Base-by-base conservation (phyloP, 2,329 filamentous ascomycete species). In the Ceratocystis diversiconidia region DNA sequence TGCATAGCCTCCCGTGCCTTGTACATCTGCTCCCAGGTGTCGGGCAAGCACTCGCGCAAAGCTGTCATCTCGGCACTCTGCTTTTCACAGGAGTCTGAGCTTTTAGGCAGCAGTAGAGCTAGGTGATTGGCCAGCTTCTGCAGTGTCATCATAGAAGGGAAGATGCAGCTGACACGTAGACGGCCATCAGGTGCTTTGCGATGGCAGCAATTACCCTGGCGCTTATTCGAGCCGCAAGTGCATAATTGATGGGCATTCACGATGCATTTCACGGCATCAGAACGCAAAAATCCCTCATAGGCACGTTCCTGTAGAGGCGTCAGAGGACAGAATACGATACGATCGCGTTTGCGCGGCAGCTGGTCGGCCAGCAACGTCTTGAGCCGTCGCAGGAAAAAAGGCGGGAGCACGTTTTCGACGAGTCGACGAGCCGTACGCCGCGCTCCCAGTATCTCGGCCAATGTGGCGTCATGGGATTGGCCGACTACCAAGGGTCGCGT, bases 101-200 rank as follows among this genome's bases (percentile, higher is more conserved):
- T 77, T 46, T 77, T 76, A 0, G 92, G 94, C 8, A 96, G 85
- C 28, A 97, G 79, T 28, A 95, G 84, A 3, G 88, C 92, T n/a
- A 97, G 79, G 73, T 99, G 94, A 71, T 96, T 97, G 12, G 90
- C 86, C 3, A 99, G 78, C 73, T 96, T 96, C 71, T 95, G 90
- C 22, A 97, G 77, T 0, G 85, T 87, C 19, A 85, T 81, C 70
- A 97, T 92, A 63, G 85, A 84, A 2, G 94, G 92, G 70, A 99
- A 99, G 1, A 96, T 88, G 68, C 87, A 82, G 19, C 81, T 80
- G 72, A 88, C 83, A 89, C 90, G 95, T 55, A 80, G 80, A 61
- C 79, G 81, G 36, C 85, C 86, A 41, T 83, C 80, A 1, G 83
- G 75, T 0, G 74, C 72, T 50, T 78, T 77, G 17, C 55, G 55